Evolutionary conservation across 495 filamentous ascomycete species (phyloP).

Genomic region (Penicillium simplicissimum): DNA sequence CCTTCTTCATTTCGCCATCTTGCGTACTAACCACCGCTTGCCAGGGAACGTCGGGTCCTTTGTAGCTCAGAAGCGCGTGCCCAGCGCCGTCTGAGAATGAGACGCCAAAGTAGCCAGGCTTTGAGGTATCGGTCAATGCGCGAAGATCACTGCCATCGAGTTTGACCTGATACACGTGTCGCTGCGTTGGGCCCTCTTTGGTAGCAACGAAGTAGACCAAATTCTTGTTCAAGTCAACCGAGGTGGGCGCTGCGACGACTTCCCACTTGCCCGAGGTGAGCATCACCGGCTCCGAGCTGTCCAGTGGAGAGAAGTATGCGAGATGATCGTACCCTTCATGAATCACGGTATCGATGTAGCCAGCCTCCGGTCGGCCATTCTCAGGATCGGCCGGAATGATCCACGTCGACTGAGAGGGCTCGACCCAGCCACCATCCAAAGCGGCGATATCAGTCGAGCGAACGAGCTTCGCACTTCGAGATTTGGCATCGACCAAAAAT

Average conservation of each 20-base stretch:
- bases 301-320: conserved; percentile 90
- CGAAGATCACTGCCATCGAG: conserved; percentile 72
- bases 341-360: conserved; percentile 91
- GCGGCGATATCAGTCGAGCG: conserved; percentile 73
- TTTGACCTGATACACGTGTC: conserved; percentile 87
- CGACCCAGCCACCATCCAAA: conserved; percentile 95
- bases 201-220: conserved; percentile 89
- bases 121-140: conserved; percentile 71
- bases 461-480: conserved; percentile 75
- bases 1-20: conserved; percentile 59
- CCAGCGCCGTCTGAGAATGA: conserved; percentile 82
- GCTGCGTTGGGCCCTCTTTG: conserved; percentile 81
- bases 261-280: conserved; percentile 92
- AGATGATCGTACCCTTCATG: conserved; percentile 87
- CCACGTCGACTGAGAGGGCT: conserved; percentile 82
- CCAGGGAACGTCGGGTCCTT: conserved; percentile 85
- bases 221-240: conserved; percentile 80
- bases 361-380: conserved; percentile 77
- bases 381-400: conserved; percentile 82
- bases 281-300: conserved; percentile 76
- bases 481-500: conserved; percentile 77
- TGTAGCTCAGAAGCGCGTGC: conserved; percentile 79
- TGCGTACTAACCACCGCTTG: conserved; percentile 88
- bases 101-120: conserved; percentile 79
- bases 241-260: conserved; percentile 84